A percentile compares a stretch with the other conserved stretches of the same genome.
Conservation (phyloP, 345 rosid genomes). For the Mangifera indica region DNA sequence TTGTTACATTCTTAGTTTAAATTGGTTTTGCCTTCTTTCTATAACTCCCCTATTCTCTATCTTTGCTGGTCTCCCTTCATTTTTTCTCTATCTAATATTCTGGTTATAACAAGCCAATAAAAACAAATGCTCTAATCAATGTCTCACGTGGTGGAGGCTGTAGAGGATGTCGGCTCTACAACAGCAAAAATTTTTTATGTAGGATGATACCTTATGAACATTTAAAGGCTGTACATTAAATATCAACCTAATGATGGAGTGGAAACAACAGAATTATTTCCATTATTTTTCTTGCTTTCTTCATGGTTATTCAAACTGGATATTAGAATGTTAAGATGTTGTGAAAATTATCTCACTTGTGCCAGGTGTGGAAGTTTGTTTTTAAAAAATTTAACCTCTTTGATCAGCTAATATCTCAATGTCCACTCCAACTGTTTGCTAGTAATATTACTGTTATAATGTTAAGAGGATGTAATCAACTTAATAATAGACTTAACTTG, state of each 20-base stretch:
- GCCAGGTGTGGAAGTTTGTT: neutral
- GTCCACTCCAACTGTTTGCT: neutral
- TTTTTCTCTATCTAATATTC: neutral
- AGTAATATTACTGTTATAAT: neutral
- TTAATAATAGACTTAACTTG: neutral
- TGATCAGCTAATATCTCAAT: too few relatives aligned
- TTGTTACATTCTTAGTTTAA: too few relatives aligned
- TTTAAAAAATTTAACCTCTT: neutral
- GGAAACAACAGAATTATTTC: slow-evolving; percentile 1
- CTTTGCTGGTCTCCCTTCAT: too few relatives aligned
- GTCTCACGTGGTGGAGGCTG: neutral
- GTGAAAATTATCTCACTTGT: neutral
- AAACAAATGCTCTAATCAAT: neutral
- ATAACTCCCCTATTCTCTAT: too few relatives aligned
- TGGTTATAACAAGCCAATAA: neutral
- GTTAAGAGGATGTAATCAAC: neutral
- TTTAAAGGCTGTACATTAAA: neutral
- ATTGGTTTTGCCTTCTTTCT: too few relatives aligned
- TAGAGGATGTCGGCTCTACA: neutral
- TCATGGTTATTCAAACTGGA: neutral
- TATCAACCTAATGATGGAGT: neutral
- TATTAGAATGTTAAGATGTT: neutral
- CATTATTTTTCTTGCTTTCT: neutral
- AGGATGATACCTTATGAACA: neutral
- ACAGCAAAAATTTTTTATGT: neutral